Evolutionary conservation across 2,329 filamentous ascomycete genomes (phyloP), one percentile per base, ranked within the genome.

Genomic region (Plenodomus biglobosus): DNA sequence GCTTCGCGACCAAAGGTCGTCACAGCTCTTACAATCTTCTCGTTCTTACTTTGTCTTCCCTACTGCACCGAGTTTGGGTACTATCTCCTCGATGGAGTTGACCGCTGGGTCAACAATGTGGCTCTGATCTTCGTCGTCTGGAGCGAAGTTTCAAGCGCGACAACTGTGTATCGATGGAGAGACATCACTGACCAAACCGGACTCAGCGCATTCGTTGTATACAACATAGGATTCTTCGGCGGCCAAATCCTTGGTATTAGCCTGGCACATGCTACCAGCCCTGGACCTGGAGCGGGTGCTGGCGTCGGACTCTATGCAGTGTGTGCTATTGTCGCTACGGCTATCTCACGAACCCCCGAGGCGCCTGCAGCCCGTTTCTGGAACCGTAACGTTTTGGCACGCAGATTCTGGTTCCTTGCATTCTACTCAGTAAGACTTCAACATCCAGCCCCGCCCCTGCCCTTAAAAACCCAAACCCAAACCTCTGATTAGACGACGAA

Each of bases 51-150:
- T 57, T 82, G 77, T 21, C 61, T 83, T 8, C 78, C 79, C 0
- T 84, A 82, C 60, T 82, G 80, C 63, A 82, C 80, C 0, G 73
- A 82, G 45, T 82, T 83, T 32, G 81, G 81, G 3, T 82, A 79
- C 59, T 78, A 80, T 48, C 73, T 83, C 0, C 72, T 83, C 2
- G 75, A 78, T 20, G 80, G 79, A 1, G 73, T 83, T 13, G 81
- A 83, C 44, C 68, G 75, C 2, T 83, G 80, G 80, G 74, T 80
- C 50, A 83, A 81, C 60, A 79, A 83, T 53, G 73, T 81, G 5
- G 72, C 75, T 15, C 59, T 83, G 17, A 74, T 83, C 41, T 79
- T 84, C 59, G 76, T 83, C 42, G 74, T 84, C 45, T 75, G 80
- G 73, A 60, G 78, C 49, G 68, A 84, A 68, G 72, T 80, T 53